Evolutionary conservation across 2,329 filamentous ascomycete species (phyloP), one percentile per base, ranked within the genome.

Genomic region (Stemphylium vesicarium): DNA sequence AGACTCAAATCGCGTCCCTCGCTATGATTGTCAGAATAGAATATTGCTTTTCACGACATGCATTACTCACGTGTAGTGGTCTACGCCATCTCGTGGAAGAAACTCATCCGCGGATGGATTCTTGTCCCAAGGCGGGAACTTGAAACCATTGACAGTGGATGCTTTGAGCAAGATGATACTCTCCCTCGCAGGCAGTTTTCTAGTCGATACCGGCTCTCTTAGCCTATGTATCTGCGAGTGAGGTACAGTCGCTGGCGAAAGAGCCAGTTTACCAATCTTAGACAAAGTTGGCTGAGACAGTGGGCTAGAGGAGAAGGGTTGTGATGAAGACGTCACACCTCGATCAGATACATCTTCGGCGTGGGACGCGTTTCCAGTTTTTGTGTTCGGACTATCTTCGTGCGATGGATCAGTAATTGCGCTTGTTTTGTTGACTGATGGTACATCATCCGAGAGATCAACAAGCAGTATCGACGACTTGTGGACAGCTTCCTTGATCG

Each of bases 71-170:
- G 77, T 82, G 71, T 88, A 96, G n/a, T 78, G 72, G 6, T 76
- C 73, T 35, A 79, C 78, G n/a, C 79, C 81, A 3, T 80, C 72
- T 5, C 71, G 63, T 24, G 81, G 74, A 29, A 80, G 74, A 63
- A 97, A 96, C 26, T 89, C 85, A 4, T 81, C 74, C 0, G 83
- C 73, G 1, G 91, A 88, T 24, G 86, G 80, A 2, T 75, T 76
- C n/a, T 84, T 84, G 26, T 68, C 62, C 95, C 95, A 99, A 0
- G 90, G 92, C 10, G 90, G 92, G 63, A 96, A 98, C 16, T 89
- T 82, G 67, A 87, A 89, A 0, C 89, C 91, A 70, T 96, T 91
- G 16, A 99, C 81, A 50, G 86, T 88, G 4, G 93, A 95, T 3
- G 88, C 87, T 68, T 88, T 87, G 1, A 90, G 80, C 8, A 98